Conservation (phyloP, 768 basidiomycete genomes). For the Mycena venus region DNA sequence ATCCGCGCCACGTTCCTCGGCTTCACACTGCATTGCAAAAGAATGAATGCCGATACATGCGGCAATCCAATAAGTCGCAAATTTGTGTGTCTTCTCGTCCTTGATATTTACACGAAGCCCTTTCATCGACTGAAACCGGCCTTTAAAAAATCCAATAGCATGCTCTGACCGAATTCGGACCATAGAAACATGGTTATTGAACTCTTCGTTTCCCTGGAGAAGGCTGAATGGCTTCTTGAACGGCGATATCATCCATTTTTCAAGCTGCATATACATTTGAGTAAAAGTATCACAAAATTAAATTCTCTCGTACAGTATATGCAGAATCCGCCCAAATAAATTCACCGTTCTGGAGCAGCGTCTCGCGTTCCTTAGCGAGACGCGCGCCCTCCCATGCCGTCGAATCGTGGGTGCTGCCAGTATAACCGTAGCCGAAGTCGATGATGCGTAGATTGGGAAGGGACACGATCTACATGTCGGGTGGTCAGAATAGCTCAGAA, state of each 20-base stretch:
- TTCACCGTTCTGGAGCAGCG: constrained; percentile 32
- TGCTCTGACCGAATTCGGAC: no score
- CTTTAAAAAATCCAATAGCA: constrained; percentile 48
- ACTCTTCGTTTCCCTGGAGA: constrained; percentile 33
- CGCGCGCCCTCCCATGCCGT: constrained; percentile 37
- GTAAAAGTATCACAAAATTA: background rate
- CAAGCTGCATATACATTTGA: background rate
- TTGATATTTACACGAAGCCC: constrained; percentile 36
- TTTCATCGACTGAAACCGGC: constrained; percentile 38
- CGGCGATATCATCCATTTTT: constrained; percentile 29
- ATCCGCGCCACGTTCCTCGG: constrained; percentile 19
- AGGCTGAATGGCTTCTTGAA: constrained; percentile 35
- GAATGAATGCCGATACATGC: constrained; percentile 41
- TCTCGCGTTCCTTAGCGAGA: constrained; percentile 18
- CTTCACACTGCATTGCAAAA: constrained; percentile 40
- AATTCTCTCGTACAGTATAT: constrained; percentile 36
- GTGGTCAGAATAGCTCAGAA: no score
- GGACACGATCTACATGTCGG: background rate
- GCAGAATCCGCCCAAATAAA: constrained; percentile 46
- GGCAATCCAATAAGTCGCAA: constrained; percentile 32
- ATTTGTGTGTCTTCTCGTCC: constrained; percentile 10
- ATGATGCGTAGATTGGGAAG: constrained; percentile 14
- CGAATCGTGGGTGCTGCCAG: constrained; percentile 41
- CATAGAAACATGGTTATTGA: no score
- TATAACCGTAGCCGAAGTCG: no score